Percentiles rank a stretch among this genome's conserved stretches.
These are phyloP conservation scores for Clavariopsis aquatica DNA, from an alignment of 495 filamentous ascomycete species.

Conservation along the genomic window DNA sequence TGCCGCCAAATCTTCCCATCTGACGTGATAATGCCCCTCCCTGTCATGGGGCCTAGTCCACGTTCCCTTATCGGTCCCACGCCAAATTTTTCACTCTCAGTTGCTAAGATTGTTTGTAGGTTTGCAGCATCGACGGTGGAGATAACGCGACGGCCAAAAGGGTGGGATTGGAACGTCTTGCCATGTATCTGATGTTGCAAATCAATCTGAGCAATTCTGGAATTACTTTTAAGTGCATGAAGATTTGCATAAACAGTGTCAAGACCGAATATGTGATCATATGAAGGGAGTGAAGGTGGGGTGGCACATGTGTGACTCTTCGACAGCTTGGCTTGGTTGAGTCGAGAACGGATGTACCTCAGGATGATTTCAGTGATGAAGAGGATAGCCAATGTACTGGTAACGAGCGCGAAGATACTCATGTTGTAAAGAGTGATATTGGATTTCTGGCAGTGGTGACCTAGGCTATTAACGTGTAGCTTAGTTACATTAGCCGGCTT, in stretches of 20 bases:
- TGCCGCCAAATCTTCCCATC: slow-evolving; percentile 18
- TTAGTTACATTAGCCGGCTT: too few species aligned
- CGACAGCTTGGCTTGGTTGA: background rate
- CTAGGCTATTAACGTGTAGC: too few species aligned
- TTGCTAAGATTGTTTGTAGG: background rate
- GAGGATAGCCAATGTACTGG: too few species aligned
- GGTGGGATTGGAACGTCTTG: background rate
- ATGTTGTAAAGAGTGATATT: too few species aligned
- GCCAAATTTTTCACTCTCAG: background rate
- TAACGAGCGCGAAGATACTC: too few species aligned
- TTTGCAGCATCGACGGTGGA: background rate
- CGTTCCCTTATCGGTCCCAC: background rate
- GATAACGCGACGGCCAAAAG: background rate
- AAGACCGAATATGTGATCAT: slow-evolving; percentile 7
- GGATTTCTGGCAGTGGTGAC: too few species aligned
- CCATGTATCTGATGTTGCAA: background rate
- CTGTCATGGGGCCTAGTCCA: background rate
- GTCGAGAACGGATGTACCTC: background rate
- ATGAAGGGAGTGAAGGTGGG: background rate
- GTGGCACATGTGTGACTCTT: background rate
- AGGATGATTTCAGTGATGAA: too few species aligned
- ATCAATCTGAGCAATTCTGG: background rate
- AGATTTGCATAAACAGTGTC: slow-evolving; percentile 4
- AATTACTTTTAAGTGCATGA: background rate
- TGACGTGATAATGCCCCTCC: slow-evolving; percentile 9